Evolutionary conservation across 805 yeast genomes (phyloP).

Genomic region (Helenozyma rhizophorensis): DNA sequence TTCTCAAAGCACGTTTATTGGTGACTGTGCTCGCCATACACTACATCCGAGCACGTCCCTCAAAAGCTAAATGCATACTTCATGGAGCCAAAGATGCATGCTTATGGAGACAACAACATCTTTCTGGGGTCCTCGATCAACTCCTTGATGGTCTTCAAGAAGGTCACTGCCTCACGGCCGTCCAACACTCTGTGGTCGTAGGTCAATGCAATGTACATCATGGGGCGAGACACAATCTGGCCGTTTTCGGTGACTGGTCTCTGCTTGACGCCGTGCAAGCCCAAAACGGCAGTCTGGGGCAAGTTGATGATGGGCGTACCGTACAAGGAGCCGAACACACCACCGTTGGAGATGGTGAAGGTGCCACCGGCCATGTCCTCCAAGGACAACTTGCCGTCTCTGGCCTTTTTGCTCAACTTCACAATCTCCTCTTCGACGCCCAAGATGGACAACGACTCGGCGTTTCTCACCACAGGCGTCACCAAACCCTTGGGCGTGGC

Average conservation of each 20-base stretch:
- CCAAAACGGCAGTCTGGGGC: slow-evolving; percentile 98
- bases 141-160: slow-evolving; percentile 94
- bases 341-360: slow-evolving; percentile 98
- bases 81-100: no score
- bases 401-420: slow-evolving; percentile 82
- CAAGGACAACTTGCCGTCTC: slow-evolving; percentile 92
- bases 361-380: slow-evolving; percentile 99
- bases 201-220: slow-evolving; percentile 98
- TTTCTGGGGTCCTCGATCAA: slow-evolving; percentile 98
- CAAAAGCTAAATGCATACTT: neutral
- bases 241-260: slow-evolving; percentile 97
- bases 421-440: slow-evolving; percentile 87
- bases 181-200: slow-evolving; percentile 97
- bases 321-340: slow-evolving; percentile 94
- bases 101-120: slow-evolving; percentile 57
- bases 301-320: slow-evolving; percentile 98
- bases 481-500: slow-evolving; percentile 99
- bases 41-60: neutral
- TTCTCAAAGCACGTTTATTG: neutral
- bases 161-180: slow-evolving; percentile 98
- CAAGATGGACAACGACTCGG: slow-evolving; percentile 82
- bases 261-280: slow-evolving; percentile 95
- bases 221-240: slow-evolving; percentile 93
- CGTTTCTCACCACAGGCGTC: slow-evolving; percentile 96
- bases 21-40: neutral